Base-by-base conservation (phyloP, 2,329 filamentous ascomycete species). In the Xylaria sp. region DNA sequence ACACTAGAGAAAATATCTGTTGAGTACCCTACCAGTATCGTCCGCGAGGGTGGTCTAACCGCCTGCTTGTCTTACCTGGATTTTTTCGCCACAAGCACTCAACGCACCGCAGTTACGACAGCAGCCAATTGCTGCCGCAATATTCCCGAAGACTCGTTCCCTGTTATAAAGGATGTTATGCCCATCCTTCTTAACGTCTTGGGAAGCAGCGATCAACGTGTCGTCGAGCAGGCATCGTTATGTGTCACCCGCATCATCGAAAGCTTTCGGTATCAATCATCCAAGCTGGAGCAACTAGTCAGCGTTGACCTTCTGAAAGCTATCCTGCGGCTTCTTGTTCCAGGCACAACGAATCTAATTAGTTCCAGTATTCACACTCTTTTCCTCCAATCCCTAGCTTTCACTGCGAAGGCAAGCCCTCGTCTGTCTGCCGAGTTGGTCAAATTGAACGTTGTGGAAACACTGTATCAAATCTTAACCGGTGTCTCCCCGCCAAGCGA, bases 41-140 rank as follows among this genome's bases (percentile, higher is more conserved):
- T 99, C 53, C 92, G 94, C 60, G 96, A 98, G 81, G 97, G 96
- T 58, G 96, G 96, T 11, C 84, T 99, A 71, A 97, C 93, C 1
- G 96, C 96, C n/a, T 99, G 96, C 77, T 83, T 99, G 72, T 97
- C 93, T 0, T 98, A 96, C 78, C 87, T 99, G 66, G 96, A 99
- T 79, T 99, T 99, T 81, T 99, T 99, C 77, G 92, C 95, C 17
- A 99, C 96, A 0, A 96, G 95, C 80, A 98, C 96, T 2, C 96
- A 99, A 81, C 89, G 96, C 72, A 97, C 95, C 15, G 96, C 96
- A 6, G 96, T 99, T 7, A 98, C 94, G 3, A 99, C 95, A 13
- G 96, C 97, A 10, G 97, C 96, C 65, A 99, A 99, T 78, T 99
- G 96, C 83, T 99, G 97, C 80, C 92, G 96, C 71, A 97, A 97